Conservation (phyloP, 306 rosid genomes). For the Acacia confusa region DNA sequence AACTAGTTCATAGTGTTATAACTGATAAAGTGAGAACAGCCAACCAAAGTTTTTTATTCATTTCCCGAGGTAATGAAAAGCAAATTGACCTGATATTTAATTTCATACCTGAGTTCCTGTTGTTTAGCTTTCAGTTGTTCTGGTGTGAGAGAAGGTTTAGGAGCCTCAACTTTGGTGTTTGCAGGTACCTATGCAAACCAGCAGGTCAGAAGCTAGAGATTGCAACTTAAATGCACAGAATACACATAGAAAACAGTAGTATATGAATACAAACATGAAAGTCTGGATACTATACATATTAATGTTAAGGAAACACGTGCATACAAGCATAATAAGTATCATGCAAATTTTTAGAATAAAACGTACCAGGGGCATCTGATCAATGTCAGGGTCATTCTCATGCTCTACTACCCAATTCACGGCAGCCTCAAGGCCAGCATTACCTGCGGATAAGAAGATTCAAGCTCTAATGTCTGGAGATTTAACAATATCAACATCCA, state of each 20-base stretch:
- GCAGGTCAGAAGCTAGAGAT: conserved; percentile 30
- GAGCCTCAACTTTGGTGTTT: conserved; percentile 65
- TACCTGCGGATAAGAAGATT: conserved; percentile 56
- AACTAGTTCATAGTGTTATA: neutral
- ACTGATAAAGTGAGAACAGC: neutral
- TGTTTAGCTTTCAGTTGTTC: conserved; percentile 81
- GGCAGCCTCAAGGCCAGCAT: conserved; percentile 83
- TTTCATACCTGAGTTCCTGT: conserved; percentile 84
- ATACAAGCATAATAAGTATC: conserved; percentile 11
- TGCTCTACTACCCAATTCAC: conserved; percentile 91
- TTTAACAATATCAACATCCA: neutral
- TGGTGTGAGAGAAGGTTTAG: conserved; percentile 88
- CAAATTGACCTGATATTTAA: conserved; percentile 3
- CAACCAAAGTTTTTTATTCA: neutral
- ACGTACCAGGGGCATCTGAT: conserved; percentile 86
- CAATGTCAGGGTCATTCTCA: conserved; percentile 78
- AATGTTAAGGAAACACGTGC: neutral
- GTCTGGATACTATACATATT: neutral
- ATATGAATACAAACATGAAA: conserved; percentile 8
- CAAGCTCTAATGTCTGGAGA: conserved; percentile 29
- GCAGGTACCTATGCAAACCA: conserved; percentile 63
- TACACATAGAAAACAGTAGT: conserved; percentile 2
- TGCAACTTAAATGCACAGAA: conserved; percentile 25
- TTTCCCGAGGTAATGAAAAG: neutral
- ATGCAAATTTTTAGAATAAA: neutral